Base-by-base conservation (phyloP, 345 rosid genomes). In the Pugionium dolabratum region DNA sequence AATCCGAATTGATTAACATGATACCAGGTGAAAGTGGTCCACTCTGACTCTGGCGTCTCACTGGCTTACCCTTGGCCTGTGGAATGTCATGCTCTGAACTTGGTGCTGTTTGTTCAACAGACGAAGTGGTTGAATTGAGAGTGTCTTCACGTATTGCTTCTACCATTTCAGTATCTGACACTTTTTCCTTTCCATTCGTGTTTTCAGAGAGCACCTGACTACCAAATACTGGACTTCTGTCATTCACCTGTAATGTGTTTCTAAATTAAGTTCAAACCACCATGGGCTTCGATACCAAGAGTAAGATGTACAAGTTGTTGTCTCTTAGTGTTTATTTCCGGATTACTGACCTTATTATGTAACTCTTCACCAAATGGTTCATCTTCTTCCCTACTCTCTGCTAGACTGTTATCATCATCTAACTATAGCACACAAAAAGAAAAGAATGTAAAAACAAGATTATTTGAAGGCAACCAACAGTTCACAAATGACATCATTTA, bases 31-130 rank as follows among this genome's bases (percentile, higher is more conserved):
- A 52, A 52, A 95, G 87, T 8, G 97, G 91, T 66, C 99, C 98
- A 74, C 99, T 89, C 51, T 81, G 92, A 75, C 79, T 87, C 76
- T 89, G 91, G 56, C 86, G 88, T 80, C 81, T 91, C 44, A 73
- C 69, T 59, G 74, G 52, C 71, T 84, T 86, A 72, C 69, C 59
- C 82, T 83, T 87, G 64, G 78, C 62, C 62, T 73, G 79, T 26
- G 60, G 55, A n/a, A 59, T 32, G n/a, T 84, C 87, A 31, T 75
- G 77, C 72, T 89, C 94, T 49, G 81, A 79, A 53, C 77, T 77
- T 27, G 82, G 75, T 59, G 80, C 62, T 10, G 52, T 73, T 52
- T 73, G 72, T 64, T 85, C 91, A 47, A 73, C 49, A 80, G 72
- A 75, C 52, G 80, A 44, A 64, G 28, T 70, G 80, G 82, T 75